Percentiles rank a stretch among this genome's conserved stretches.
phyloP scores from a whole-genome alignment of 78 protist species.

The Cavenderia fasciculata region DNA sequence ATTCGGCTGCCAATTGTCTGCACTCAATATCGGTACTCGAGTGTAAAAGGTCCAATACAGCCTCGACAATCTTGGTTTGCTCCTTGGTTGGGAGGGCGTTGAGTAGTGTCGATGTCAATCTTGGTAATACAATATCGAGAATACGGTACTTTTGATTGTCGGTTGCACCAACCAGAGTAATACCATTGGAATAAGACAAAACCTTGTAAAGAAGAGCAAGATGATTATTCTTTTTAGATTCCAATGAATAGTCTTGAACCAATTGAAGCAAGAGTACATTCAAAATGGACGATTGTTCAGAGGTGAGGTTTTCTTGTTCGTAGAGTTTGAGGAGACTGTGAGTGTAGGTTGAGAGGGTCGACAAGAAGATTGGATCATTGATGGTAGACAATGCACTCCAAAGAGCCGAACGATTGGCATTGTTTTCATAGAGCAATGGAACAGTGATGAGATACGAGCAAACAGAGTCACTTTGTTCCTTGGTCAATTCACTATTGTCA shows the following conservation, averaged over 20 bases:
- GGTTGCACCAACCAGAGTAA: not conserved
- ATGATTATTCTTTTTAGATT: not conserved
- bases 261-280: not conserved
- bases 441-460: not conserved
- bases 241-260: not conserved
- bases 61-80: slow-evolving; percentile 22
- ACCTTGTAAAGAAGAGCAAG: not conserved
- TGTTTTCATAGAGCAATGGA: not conserved
- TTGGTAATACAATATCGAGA: not conserved
- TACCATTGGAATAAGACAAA: not conserved
- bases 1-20: not conserved
- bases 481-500: too few relatives aligned
- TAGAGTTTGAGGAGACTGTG: not conserved
- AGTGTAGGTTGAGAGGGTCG: not conserved
- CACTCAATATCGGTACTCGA: not conserved
- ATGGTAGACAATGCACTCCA: not conserved
- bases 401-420: not conserved
- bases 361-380: not conserved
- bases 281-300: not conserved
- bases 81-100: slow-evolving; percentile 3
- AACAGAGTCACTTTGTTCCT: not conserved
- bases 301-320: not conserved
- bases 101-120: not conserved
- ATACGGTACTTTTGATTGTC: not conserved
- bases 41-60: not conserved